These are phyloP conservation scores for Geranium rotundifolium DNA, from an alignment of 345 rosid genomes.

Conservation along the genomic window DNA sequence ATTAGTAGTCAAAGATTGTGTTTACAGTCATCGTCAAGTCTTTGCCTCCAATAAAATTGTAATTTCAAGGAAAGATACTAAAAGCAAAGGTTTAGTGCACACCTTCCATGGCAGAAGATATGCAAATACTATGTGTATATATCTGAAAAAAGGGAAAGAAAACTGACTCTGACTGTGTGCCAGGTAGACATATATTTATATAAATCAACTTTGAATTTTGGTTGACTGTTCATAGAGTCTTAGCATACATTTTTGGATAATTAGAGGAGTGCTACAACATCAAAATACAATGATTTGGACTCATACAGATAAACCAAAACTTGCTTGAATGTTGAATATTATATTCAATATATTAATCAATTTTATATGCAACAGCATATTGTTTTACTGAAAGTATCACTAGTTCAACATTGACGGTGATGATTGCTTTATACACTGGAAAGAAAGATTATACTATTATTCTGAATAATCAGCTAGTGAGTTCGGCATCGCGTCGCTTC, in stretches of 20 bases:
- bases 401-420: too few species aligned
- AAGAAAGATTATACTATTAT: neutral
- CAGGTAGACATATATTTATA: slow-evolving; percentile 26
- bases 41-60: slow-evolving; percentile 30
- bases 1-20: slow-evolving; percentile 35
- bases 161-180: slow-evolving; percentile 18
- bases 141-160: slow-evolving; percentile 13
- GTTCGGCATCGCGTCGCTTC: neutral
- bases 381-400: too few species aligned
- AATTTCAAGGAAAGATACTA: slow-evolving; percentile 30
- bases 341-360: too few species aligned
- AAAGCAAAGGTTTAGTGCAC: slow-evolving; percentile 8
- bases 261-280: too few species aligned
- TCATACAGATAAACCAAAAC: neutral
- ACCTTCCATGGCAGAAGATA: slow-evolving; percentile 6
- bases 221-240: neutral
- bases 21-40: slow-evolving; percentile 10
- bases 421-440: neutral
- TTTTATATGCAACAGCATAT: too few species aligned
- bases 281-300: neutral
- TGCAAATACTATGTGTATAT: neutral
- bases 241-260: neutral
- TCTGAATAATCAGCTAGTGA: neutral
- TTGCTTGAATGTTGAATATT: neutral
- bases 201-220: neutral